Conservation (phyloP, 345 rosid species). For the Populus nigra region DNA sequence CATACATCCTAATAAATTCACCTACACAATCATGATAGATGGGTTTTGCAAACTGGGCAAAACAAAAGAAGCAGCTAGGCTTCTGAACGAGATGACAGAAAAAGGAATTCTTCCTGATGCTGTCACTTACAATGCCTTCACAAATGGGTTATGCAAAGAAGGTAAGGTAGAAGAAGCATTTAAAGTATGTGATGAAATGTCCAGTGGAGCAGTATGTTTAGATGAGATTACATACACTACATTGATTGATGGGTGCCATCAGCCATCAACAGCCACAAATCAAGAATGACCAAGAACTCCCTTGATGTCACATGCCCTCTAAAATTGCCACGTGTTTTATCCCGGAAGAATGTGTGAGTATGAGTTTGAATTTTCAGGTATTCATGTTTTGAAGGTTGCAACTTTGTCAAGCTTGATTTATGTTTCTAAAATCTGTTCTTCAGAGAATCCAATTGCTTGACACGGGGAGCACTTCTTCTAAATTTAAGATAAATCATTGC, state of each 20-base stretch:
- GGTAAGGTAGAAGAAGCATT: conserved; percentile 57
- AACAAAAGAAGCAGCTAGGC: conserved; percentile 54
- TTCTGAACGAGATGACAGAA: conserved; percentile 56
- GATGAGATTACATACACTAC: conserved; percentile 70
- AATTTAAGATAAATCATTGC: not conserved
- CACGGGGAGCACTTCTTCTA: not conserved
- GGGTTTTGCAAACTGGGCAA: conserved; percentile 40
- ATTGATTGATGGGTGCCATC: conserved; percentile 52
- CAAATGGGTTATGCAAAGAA: conserved; percentile 54
- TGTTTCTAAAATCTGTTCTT: not conserved
- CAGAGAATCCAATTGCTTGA: not conserved
- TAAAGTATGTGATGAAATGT: conserved; percentile 41
- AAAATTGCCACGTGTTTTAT: not conserved
- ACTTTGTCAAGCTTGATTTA: not conserved
- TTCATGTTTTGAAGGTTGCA: conserved; percentile 3
- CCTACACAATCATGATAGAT: conserved; percentile 67
- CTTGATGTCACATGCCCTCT: conserved; percentile 10
- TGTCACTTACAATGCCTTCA: conserved; percentile 58
- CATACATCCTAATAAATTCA: conserved; percentile 65
- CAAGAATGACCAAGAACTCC: conserved; percentile 23
- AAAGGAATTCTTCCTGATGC: conserved; percentile 58
- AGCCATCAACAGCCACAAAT: conserved; percentile 21
- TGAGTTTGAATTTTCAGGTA: not conserved
- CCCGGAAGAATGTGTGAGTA: conserved; percentile 1
- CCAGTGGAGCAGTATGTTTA: conserved; percentile 23